A percentile compares a stretch with the other conserved stretches of the same genome.
phyloP scores from a whole-genome alignment of 768 basidiomycete genomes.

The Lentinula sp. region DNA sequence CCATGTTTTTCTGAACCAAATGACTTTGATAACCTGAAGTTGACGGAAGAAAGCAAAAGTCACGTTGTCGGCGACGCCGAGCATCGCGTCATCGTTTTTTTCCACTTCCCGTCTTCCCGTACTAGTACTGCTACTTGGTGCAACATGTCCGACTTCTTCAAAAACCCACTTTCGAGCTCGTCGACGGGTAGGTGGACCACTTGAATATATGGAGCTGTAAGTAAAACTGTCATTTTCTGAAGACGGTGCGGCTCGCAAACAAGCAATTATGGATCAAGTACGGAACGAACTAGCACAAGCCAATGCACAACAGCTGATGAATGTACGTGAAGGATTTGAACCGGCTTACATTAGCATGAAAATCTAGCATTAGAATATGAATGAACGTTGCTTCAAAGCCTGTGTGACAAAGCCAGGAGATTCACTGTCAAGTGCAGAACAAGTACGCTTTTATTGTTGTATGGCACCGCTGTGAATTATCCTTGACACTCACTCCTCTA shows the following conservation, averaged over 20 bases:
- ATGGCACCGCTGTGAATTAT: background rate
- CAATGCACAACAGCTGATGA: slow-evolving; percentile 79
- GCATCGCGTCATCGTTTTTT: background rate
- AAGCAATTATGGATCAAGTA: slow-evolving; percentile 57
- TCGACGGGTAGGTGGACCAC: slow-evolving; percentile 18
- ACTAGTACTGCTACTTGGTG: background rate
- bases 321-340: slow-evolving; percentile 33
- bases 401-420: slow-evolving; percentile 73
- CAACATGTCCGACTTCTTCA: slow-evolving; percentile 52
- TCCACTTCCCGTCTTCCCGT: background rate
- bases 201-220: background rate
- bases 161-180: slow-evolving; percentile 24
- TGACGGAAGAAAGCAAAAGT: background rate
- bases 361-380: slow-evolving; percentile 52
- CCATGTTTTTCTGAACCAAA: slow-evolving; percentile 36
- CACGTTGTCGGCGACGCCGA: background rate
- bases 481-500: background rate
- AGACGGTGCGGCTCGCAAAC: slow-evolving; percentile 45
- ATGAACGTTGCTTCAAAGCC: slow-evolving; percentile 71
- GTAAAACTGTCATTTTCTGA: background rate
- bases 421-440: slow-evolving; percentile 63
- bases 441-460: slow-evolving; percentile 40
- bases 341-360: background rate
- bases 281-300: slow-evolving; percentile 64
- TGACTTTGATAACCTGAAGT: background rate